Conservation (phyloP, 2,329 filamentous ascomycete species). For the Aspergillus amoenus region DNA sequence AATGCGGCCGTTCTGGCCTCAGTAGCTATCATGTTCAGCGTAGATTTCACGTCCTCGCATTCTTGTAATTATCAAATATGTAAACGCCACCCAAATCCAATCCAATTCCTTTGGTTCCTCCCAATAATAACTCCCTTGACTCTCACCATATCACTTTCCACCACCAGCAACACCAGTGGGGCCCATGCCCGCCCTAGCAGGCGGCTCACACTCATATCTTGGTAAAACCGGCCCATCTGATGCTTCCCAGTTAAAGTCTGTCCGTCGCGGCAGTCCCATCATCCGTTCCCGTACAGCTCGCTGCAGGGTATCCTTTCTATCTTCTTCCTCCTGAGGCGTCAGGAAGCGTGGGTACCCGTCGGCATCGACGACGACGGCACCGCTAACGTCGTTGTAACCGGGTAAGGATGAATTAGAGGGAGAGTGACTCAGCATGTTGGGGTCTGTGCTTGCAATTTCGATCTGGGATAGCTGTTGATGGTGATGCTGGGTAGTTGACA, state of each 20-base stretch:
- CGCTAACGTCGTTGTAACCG: conserved; percentile 27
- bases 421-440: not conserved
- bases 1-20: no score
- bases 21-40: no score
- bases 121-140: no score
- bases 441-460: not conserved
- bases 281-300: conserved; percentile 26
- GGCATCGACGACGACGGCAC: conserved; percentile 25
- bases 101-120: no score
- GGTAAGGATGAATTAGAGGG: conserved; percentile 12
- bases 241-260: conserved; percentile 23
- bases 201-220: conserved; percentile 11
- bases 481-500: not conserved
- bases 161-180: not conserved
- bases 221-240: conserved; percentile 12
- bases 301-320: conserved; percentile 17
- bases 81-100: no score
- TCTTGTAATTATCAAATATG: no score
- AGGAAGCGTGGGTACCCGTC: conserved; percentile 25
- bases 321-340: conserved; percentile 25
- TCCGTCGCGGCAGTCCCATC: conserved; percentile 23
- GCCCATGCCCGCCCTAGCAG: not conserved
- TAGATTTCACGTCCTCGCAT: no score
- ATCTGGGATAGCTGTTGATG: not conserved
- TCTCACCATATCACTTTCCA: not conserved